These are phyloP conservation scores for Grosmannia clavigera DNA, from an alignment of 2,329 filamentous ascomycete species.

Conservation along the genomic window DNA sequence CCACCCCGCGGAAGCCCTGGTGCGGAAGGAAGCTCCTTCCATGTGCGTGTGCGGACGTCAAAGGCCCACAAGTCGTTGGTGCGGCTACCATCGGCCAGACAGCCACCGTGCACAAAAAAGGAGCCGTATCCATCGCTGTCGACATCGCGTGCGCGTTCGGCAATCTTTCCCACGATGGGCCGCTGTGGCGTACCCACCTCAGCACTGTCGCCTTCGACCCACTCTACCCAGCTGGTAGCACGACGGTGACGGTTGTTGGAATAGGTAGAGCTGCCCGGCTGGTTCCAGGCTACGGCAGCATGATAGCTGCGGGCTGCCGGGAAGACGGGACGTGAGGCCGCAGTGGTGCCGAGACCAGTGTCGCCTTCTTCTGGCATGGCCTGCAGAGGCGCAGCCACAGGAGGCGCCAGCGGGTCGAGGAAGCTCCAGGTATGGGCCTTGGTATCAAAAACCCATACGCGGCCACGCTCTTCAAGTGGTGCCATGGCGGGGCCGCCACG, in stretches of 20 bases:
- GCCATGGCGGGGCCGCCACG: slow-evolving; percentile 56
- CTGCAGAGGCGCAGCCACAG: slow-evolving; percentile 20
- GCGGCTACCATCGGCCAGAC: slow-evolving; percentile 49
- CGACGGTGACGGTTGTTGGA: slow-evolving; percentile 20
- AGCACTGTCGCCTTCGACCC: slow-evolving; percentile 41
- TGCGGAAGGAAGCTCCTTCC: slow-evolving; percentile 56
- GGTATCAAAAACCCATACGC: slow-evolving; percentile 66
- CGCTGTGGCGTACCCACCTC: slow-evolving; percentile 46
- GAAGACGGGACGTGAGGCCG: slow-evolving; percentile 20
- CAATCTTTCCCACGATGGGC: slow-evolving; percentile 44
- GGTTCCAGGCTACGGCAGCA: slow-evolving; percentile 37
- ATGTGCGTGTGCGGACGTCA: slow-evolving; percentile 48
- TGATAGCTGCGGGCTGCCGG: slow-evolving; percentile 64
- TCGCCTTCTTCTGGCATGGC: slow-evolving; percentile 6
- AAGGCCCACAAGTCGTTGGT: slow-evolving; percentile 68
- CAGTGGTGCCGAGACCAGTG: slow-evolving; percentile 7
- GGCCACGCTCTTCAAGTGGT: slow-evolving; percentile 60
- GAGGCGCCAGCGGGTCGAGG: slow-evolving; percentile 42
- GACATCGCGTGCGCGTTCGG: slow-evolving; percentile 45
- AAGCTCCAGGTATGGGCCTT: slow-evolving; percentile 50
- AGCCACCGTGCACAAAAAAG: slow-evolving; percentile 67
- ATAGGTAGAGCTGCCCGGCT: slow-evolving; percentile 10
- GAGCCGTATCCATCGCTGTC: slow-evolving; percentile 52
- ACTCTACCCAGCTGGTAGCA: slow-evolving; percentile 38
- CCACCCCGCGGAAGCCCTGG: slow-evolving; percentile 57